Conservation (phyloP, 148 eudicot genomes). For the Rhododendron molle region DNA sequence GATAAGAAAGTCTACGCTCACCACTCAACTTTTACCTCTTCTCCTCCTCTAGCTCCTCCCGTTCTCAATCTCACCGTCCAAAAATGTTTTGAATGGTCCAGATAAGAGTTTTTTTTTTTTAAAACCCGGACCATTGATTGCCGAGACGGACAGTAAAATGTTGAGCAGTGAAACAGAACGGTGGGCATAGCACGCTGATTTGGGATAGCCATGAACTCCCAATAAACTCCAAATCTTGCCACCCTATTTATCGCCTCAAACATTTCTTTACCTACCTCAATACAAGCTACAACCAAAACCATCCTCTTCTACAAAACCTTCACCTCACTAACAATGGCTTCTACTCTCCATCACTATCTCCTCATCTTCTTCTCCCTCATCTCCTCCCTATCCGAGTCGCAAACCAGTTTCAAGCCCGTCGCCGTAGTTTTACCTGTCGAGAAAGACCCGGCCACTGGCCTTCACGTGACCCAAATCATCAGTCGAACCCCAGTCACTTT, state of each 20-base stretch:
- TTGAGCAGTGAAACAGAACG: too few species aligned
- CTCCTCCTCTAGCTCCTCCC: rapidly evolving
- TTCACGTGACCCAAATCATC: conserved; percentile 39
- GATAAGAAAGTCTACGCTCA: too few species aligned
- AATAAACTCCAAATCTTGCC: background rate
- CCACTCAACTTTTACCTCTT: too few species aligned
- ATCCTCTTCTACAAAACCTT: background rate
- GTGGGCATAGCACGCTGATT: too few species aligned
- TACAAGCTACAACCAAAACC: background rate
- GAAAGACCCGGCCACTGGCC: conserved; percentile 35
- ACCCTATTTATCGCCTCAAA: background rate
- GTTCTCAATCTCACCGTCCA: too few species aligned
- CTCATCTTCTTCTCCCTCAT: conserved; percentile 8
- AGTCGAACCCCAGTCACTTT: conserved; percentile 41
- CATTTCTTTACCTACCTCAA: background rate
- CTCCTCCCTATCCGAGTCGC: background rate
- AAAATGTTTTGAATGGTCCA: too few species aligned
- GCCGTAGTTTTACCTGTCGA: conserved; percentile 35
- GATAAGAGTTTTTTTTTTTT: too few species aligned
- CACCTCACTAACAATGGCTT: conserved; percentile 9
- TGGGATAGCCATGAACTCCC: background rate
- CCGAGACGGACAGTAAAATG: too few species aligned
- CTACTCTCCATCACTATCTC: background rate
- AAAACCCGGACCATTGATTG: too few species aligned
- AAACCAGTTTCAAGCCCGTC: conserved; percentile 15